These are phyloP conservation scores for Hymenoscyphus salicellus DNA, from an alignment of 2,329 filamentous ascomycete species.

Conservation along the genomic window DNA sequence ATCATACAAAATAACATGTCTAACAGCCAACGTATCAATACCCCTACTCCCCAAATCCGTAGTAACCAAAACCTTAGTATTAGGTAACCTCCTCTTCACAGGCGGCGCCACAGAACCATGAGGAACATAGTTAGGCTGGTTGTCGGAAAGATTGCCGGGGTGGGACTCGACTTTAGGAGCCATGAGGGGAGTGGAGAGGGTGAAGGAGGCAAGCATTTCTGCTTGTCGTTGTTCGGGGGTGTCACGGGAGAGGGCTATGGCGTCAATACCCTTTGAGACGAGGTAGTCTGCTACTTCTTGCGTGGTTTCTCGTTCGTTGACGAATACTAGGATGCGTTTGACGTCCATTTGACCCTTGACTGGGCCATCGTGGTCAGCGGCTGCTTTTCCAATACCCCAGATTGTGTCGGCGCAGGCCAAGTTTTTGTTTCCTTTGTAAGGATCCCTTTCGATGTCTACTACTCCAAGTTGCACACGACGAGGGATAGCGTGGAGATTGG, in stretches of 20 bases:
- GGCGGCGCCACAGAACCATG: constrained; percentile 28
- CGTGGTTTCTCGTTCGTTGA: constrained; percentile 91
- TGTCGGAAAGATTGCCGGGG: constrained; percentile 41
- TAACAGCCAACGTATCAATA: constrained; percentile 88
- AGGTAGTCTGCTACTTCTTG: constrained; percentile 78
- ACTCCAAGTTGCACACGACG: constrained; percentile 91
- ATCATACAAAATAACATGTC: constrained; percentile 90
- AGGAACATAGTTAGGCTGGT: constrained; percentile 37
- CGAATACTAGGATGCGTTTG: constrained; percentile 89
- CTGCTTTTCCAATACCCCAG: constrained; percentile 84
- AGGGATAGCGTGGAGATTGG: constrained; percentile 93
- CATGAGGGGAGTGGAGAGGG: constrained; percentile 40
- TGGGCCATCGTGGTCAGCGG: constrained; percentile 54
- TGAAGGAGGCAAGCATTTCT: constrained; percentile 76
- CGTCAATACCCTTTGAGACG: constrained; percentile 80
- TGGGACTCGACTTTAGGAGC: constrained; percentile 36
- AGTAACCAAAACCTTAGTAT: constrained; percentile 88
- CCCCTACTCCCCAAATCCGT: constrained; percentile 90
- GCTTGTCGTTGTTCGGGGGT: constrained; percentile 73
- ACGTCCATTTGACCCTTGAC: constrained; percentile 59
- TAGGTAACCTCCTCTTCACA: constrained; percentile 49
- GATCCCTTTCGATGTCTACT: constrained; percentile 86
- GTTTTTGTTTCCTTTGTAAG: constrained; percentile 87
- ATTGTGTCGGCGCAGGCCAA: constrained; percentile 93
- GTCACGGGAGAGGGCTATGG: constrained; percentile 80